Evolutionary conservation across 768 basidiomycete genomes (phyloP), one percentile per base, ranked within the genome.

Genomic region (Russula sp.): DNA sequence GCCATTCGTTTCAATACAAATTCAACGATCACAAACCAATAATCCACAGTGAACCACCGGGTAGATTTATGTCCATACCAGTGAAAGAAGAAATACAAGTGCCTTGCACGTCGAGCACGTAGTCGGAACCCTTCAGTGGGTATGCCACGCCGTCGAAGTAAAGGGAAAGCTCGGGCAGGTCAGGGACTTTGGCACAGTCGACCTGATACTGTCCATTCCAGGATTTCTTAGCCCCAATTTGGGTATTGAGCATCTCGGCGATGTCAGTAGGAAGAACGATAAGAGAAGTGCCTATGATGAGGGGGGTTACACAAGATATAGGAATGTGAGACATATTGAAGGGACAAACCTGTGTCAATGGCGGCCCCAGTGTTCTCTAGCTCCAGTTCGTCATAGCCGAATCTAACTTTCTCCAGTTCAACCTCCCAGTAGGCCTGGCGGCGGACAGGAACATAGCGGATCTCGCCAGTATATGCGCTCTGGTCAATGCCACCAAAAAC

Each of bases 361-460:
- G 92, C 91, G 69, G 92, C 91, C 49, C 95, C 95, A 59, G 97
- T 96, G 77, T 86, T 88, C 68, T 96, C 92, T 14, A 98, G 82
- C 67, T 98, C 93, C 50, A 98, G 82, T 45, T 79, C 83, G 52
- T 98, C 96, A 49, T 86, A 79, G 53, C 95, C 97, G 61, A 99
- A 95, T 4, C 77, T 70, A 65, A 99, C 80, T 73, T 87, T 86
- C 77, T 91, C 81, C 32, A 99, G 87, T 73, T 97, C 94, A 51
- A 98, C 93, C 76, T 98, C 96, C 95, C 95, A 97, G 77, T 97
- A 98, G 5, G 93, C 97, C 81, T 91, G 94, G 69, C 93, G 85
- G 69, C 95, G 87, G 57, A 99, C 80, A 55, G 97, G 96, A 35
- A 89, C 93, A 70, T 98, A 98, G 27, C 74, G 70, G 63, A 99